Conservation (phyloP, 108 stramenopile genomes). For the Conticribra weissflogii region DNA sequence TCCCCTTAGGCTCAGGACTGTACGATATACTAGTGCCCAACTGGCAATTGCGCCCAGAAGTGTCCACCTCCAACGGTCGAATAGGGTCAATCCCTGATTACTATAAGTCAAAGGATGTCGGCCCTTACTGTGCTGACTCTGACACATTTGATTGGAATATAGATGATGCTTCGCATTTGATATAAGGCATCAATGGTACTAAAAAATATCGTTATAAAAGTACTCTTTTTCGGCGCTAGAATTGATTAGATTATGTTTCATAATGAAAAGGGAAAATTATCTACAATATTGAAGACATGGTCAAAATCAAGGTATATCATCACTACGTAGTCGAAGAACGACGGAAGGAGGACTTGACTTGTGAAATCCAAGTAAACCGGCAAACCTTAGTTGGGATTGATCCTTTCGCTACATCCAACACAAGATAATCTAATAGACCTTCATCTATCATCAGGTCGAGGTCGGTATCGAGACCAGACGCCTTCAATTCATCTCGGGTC, state of each 20-base stretch:
- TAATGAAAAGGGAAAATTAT: too few species aligned
- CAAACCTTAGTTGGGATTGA: neutral
- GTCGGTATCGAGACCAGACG: neutral
- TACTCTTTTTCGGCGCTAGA: neutral
- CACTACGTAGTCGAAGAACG: neutral
- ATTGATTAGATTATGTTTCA: neutral
- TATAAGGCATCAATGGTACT: slow-evolving; percentile 8
- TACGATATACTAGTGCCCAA: slow-evolving; percentile 35
- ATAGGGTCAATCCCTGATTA: slow-evolving; percentile 34
- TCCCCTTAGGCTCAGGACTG: slow-evolving; percentile 30
- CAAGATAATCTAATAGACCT: neutral
- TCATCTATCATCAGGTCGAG: neutral
- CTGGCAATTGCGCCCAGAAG: slow-evolving; percentile 45
- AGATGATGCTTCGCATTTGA: slow-evolving; percentile 39
- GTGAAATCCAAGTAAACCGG: neutral
- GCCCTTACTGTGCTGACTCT: slow-evolving; percentile 43
- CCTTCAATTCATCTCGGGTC: neutral
- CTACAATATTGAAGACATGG: too few species aligned
- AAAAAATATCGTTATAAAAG: neutral
- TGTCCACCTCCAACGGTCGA: slow-evolving; percentile 22
- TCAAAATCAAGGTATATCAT: too few species aligned
- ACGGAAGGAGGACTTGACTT: neutral
- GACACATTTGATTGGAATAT: slow-evolving; percentile 44
- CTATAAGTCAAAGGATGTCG: slow-evolving; percentile 32
- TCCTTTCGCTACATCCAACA: neutral